phyloP scores from a whole-genome alignment of 2,329 filamentous ascomycete species.

The Hypoxylon sp. region DNA sequence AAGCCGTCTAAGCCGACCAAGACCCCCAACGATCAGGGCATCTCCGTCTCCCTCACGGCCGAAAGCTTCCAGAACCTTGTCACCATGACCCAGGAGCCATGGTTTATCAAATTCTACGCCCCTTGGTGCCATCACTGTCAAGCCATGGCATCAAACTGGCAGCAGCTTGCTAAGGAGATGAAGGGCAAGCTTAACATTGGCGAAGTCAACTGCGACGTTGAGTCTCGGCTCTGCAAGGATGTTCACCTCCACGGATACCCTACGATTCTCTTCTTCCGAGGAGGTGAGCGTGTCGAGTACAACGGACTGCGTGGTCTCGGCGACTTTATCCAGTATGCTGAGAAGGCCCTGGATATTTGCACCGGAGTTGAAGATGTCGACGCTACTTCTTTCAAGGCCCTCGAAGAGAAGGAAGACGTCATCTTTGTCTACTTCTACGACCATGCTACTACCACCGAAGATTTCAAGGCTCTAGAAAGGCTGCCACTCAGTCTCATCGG shows the following conservation, averaged over 20 bases:
- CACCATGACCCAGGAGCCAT: constrained; percentile 86
- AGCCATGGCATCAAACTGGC: constrained; percentile 89
- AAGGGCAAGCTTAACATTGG: constrained; percentile 88
- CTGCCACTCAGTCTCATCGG: constrained; percentile 89
- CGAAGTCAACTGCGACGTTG: constrained; percentile 92
- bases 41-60: constrained; percentile 77
- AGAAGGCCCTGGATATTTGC: constrained; percentile 82
- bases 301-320: constrained; percentile 89
- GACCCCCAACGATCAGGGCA: constrained; percentile 77
- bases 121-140: constrained; percentile 98
- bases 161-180: constrained; percentile 90
- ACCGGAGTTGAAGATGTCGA: constrained; percentile 83
- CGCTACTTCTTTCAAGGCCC: constrained; percentile 74
- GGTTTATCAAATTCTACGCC: constrained; percentile 99
- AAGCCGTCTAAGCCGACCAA: constrained; percentile 61
- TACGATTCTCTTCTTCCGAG: constrained; percentile 91
- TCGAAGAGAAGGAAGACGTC: constrained; percentile 94
- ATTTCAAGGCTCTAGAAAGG: constrained; percentile 87
- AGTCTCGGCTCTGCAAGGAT: constrained; percentile 91
- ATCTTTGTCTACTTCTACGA: constrained; percentile 99
- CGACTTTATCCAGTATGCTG: constrained; percentile 85
- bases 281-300: constrained; percentile 91
- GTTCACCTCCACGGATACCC: constrained; percentile 81
- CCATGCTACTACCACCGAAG: constrained; percentile 89
- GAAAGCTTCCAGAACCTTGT: constrained; percentile 88